Evolutionary conservation across 2,329 filamentous ascomycete genomes (phyloP).

Genomic region (Westerdykella sp.): DNA sequence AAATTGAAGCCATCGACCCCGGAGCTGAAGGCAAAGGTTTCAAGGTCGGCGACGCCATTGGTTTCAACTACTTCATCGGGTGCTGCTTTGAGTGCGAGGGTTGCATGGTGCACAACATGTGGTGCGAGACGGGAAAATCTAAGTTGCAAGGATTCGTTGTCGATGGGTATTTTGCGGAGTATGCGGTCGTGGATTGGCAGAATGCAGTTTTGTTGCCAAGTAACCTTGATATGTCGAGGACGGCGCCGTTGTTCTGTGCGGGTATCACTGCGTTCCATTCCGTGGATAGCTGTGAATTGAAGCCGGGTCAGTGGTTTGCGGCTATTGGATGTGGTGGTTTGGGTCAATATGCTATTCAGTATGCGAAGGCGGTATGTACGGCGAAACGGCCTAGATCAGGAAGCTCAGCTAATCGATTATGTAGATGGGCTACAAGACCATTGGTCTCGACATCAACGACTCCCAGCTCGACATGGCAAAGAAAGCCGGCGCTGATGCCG

Average conservation of each 20-base stretch:
- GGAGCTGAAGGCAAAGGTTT: constrained; percentile 37
- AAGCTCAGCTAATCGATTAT: neutral
- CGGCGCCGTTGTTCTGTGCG: constrained; percentile 46
- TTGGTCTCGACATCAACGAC: constrained; percentile 44
- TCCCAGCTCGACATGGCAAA: constrained; percentile 37
- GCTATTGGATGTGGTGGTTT: constrained; percentile 43
- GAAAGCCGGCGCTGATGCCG: constrained; percentile 38
- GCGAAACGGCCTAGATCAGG: neutral
- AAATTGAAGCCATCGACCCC: constrained; percentile 35
- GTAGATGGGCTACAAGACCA: constrained; percentile 39
- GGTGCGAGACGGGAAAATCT: constrained; percentile 37
- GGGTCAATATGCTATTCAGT: constrained; percentile 44
- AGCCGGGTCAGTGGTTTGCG: constrained; percentile 36
- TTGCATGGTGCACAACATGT: constrained; percentile 42
- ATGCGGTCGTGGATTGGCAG: constrained; percentile 43
- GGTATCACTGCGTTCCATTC: constrained; percentile 42
- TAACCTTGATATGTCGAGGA: constrained; percentile 28
- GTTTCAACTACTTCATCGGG: constrained; percentile 43
- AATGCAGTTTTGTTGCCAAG: constrained; percentile 41
- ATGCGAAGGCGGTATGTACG: constrained; percentile 38
- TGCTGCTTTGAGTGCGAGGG: constrained; percentile 45
- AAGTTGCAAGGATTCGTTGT: constrained; percentile 39
- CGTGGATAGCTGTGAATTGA: constrained; percentile 28
- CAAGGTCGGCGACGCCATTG: constrained; percentile 41
- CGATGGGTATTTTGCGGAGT: constrained; percentile 46